phyloP scores from a whole-genome alignment of 2,329 filamentous ascomycete species.

The Sporothrix phasma region DNA sequence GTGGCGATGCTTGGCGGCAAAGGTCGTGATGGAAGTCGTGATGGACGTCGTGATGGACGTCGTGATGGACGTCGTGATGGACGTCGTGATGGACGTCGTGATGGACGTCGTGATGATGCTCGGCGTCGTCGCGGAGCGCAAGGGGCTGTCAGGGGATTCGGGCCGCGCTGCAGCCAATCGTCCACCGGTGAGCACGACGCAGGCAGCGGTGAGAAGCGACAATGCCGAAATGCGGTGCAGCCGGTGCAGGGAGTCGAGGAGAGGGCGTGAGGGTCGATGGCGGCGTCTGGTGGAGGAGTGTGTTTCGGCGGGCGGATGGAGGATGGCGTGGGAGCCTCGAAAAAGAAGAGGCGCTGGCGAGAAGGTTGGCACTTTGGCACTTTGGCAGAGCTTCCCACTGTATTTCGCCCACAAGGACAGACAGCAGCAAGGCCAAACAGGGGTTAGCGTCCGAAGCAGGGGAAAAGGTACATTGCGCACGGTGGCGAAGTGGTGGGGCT shows the following conservation, averaged over 20 bases:
- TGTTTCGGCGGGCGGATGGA: neutral
- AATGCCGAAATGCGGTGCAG: neutral
- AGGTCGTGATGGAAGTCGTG: neutral
- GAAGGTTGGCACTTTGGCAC: neutral
- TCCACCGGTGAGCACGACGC: neutral
- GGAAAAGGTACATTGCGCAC: neutral
- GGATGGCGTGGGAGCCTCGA: conserved; percentile 2
- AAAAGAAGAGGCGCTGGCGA: neutral
- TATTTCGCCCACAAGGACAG: conserved; percentile 4
- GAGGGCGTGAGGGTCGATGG: too few relatives aligned
- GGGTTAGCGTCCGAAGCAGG: neutral
- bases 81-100: neutral
- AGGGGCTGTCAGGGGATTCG: neutral
- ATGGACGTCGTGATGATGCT: neutral
- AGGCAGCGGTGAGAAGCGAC: neutral
- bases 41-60: neutral
- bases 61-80: neutral
- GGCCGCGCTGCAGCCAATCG: neutral
- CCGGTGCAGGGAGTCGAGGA: too few relatives aligned
- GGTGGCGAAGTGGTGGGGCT: neutral
- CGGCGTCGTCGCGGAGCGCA: neutral
- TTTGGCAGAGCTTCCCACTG: neutral
- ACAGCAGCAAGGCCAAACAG: neutral
- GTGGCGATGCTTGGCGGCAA: neutral
- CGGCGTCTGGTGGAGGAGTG: neutral